These are phyloP conservation scores for Pleurotus tuber-regium DNA, from an alignment of 768 basidiomycete species.

Conservation along the genomic window DNA sequence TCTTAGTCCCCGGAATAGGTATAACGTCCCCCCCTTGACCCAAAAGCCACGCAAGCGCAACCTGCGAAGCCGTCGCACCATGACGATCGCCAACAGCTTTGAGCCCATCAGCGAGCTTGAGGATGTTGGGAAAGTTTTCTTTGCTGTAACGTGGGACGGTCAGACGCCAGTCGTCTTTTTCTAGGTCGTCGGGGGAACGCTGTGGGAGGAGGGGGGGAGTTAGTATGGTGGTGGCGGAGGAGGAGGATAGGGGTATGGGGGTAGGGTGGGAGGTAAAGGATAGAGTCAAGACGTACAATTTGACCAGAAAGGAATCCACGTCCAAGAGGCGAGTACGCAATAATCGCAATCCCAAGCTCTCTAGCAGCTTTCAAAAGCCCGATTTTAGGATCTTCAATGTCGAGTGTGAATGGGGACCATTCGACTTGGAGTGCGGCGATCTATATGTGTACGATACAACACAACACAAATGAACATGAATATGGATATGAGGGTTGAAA, in stretches of 20 bases:
- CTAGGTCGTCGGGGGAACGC: slow-evolving; percentile 25
- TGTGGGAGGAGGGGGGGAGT: not conserved
- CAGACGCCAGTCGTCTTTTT: slow-evolving; percentile 36
- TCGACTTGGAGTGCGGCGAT: slow-evolving; percentile 31
- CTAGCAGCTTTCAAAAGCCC: slow-evolving; percentile 36
- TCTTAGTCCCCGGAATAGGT: slow-evolving; percentile 36
- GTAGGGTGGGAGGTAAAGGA: not conserved
- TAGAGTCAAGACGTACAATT: slow-evolving; percentile 26
- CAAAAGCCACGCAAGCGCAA: slow-evolving; percentile 28
- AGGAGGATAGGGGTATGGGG: not conserved
- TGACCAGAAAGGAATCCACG: slow-evolving; percentile 47
- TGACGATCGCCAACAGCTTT: slow-evolving; percentile 18
- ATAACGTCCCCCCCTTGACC: slow-evolving; percentile 34
- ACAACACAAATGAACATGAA: not conserved
- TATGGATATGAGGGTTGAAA: not conserved
- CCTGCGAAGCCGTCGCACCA: slow-evolving; percentile 12
- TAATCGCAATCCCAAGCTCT: slow-evolving; percentile 42
- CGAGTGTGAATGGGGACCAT: slow-evolving; percentile 41
- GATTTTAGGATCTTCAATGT: slow-evolving; percentile 39
- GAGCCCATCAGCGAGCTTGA: slow-evolving; percentile 23
- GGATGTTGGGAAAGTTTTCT: slow-evolving; percentile 46
- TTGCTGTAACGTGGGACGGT: slow-evolving; percentile 32
- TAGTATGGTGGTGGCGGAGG: not conserved
- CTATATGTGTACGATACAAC: not conserved
- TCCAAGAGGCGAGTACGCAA: slow-evolving; percentile 50